These are phyloP conservation scores for Nissolia schottii DNA, from an alignment of 306 rosid genomes.

Conservation along the genomic window DNA sequence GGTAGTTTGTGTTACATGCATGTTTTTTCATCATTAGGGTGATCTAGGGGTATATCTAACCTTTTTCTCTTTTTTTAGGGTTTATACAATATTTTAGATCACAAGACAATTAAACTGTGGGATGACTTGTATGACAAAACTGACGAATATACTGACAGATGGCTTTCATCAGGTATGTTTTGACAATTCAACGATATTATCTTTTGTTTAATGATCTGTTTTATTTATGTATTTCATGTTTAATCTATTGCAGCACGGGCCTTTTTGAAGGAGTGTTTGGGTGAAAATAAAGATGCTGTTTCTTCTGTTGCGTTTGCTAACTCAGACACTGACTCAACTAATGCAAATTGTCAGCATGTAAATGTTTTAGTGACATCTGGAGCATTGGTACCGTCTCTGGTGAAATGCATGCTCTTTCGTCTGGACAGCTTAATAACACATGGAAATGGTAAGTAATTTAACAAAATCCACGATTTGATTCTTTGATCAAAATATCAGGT, in stretches of 20 bases:
- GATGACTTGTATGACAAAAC: slow-evolving; percentile 71
- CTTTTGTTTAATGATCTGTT: slow-evolving; percentile 3
- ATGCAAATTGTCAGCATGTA: slow-evolving; percentile 38
- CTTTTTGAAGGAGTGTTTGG: slow-evolving; percentile 69
- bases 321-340: slow-evolving; percentile 35
- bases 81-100: slow-evolving; percentile 57
- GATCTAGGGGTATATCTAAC: slow-evolving; percentile 17
- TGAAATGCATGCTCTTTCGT: slow-evolving; percentile 84
- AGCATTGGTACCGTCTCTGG: slow-evolving; percentile 83
- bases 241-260: slow-evolving; percentile 49
- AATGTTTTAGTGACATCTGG: slow-evolving; percentile 92
- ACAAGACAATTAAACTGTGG: slow-evolving; percentile 49
- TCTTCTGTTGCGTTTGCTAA: slow-evolving; percentile 41
- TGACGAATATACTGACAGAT: slow-evolving; percentile 81
- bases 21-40: not conserved
- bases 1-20: slow-evolving; percentile 5
- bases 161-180: slow-evolving; percentile 86
- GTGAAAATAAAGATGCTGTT: slow-evolving; percentile 36
- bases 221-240: slow-evolving; percentile 14
- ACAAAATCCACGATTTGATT: too few relatives aligned
- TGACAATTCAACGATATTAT: not conserved
- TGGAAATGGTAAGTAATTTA: slow-evolving; percentile 68
- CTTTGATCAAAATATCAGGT: too few relatives aligned
- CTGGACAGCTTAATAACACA: slow-evolving; percentile 56
- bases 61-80: slow-evolving; percentile 54